These are phyloP conservation scores for Penicillium psychrosexuale DNA, from an alignment of 2,329 filamentous ascomycete genomes.

Conservation along the genomic window DNA sequence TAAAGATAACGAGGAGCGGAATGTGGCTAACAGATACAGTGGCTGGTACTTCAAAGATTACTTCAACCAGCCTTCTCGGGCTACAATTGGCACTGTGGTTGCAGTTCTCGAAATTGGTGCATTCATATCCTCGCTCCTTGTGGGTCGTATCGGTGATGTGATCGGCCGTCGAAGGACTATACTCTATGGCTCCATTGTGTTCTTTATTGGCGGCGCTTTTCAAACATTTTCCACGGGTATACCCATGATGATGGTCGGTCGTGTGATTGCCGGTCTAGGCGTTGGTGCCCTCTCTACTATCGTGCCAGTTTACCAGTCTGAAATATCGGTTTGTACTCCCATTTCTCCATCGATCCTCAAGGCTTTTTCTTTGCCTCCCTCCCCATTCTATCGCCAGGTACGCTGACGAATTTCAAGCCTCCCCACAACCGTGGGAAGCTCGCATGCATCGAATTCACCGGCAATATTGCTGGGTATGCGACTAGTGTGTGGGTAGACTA, in stretches of 20 bases:
- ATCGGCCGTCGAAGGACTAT: slow-evolving; percentile 88
- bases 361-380: background rate
- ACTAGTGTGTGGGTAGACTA: slow-evolving; percentile 99
- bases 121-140: slow-evolving; percentile 79
- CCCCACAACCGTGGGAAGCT: slow-evolving; percentile 94
- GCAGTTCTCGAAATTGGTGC: slow-evolving; percentile 94
- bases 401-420: slow-evolving; percentile 48
- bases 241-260: slow-evolving; percentile 80
- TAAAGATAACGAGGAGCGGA: background rate
- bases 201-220: slow-evolving; percentile 76
- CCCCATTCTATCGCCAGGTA: background rate
- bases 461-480: slow-evolving; percentile 93
- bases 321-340: slow-evolving; percentile 63
- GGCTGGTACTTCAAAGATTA: slow-evolving; percentile 86
- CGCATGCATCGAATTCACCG: slow-evolving; percentile 96
- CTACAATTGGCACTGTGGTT: slow-evolving; percentile 94
- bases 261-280: slow-evolving; percentile 79
- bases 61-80: slow-evolving; percentile 81
- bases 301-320: slow-evolving; percentile 89
- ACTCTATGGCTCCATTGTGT: slow-evolving; percentile 87
- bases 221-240: slow-evolving; percentile 80
- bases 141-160: slow-evolving; percentile 86
- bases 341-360: background rate
- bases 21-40: slow-evolving; percentile 46
- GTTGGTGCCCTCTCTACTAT: slow-evolving; percentile 89